Percentiles rank a stretch among this genome's conserved stretches.
Evolutionary conservation across 1,284 basidiomycete species (phyloP).

Genomic region (Exobasidium cylindrosporum): DNA sequence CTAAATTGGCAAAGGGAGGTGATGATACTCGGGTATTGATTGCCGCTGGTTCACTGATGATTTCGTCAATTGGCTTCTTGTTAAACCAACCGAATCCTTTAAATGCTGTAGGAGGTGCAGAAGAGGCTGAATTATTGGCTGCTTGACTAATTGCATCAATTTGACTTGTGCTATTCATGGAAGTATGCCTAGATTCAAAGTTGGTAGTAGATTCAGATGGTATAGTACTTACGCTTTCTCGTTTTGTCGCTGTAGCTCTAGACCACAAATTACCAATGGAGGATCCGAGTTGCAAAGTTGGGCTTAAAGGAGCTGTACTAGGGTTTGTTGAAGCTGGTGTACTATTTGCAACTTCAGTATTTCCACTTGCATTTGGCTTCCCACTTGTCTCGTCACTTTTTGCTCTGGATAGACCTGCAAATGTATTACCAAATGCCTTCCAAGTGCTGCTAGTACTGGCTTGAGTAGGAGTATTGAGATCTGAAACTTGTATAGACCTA

Average conservation of each 20-base stretch:
- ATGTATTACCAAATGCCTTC: neutral
- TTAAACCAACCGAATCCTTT: constrained; percentile 12
- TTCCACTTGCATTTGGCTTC: neutral
- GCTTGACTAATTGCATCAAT: neutral
- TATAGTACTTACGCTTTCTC: neutral
- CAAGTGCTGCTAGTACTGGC: neutral
- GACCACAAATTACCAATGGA: constrained; percentile 5
- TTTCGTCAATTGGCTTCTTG: constrained; percentile 2
- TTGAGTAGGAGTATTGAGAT: neutral
- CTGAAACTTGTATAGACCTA: neutral
- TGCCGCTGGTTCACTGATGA: neutral
- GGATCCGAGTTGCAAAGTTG: neutral
- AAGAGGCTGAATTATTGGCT: neutral
- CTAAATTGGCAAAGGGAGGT: constrained; percentile 17
- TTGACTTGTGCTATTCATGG: neutral
- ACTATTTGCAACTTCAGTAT: neutral
- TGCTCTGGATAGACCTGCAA: constrained; percentile 4
- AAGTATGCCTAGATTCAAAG: neutral
- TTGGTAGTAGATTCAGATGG: neutral
- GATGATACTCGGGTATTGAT: constrained; percentile 7
- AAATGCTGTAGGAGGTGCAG: neutral
- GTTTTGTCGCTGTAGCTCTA: constrained; percentile 1
- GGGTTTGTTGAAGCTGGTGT: neutral
- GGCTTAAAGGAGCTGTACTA: neutral
- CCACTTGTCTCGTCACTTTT: neutral